Percentiles rank a stretch among this genome's conserved stretches.
Evolutionary conservation across 2,329 filamentous ascomycete species (phyloP).

Genomic region (Cercospora citrullina): DNA sequence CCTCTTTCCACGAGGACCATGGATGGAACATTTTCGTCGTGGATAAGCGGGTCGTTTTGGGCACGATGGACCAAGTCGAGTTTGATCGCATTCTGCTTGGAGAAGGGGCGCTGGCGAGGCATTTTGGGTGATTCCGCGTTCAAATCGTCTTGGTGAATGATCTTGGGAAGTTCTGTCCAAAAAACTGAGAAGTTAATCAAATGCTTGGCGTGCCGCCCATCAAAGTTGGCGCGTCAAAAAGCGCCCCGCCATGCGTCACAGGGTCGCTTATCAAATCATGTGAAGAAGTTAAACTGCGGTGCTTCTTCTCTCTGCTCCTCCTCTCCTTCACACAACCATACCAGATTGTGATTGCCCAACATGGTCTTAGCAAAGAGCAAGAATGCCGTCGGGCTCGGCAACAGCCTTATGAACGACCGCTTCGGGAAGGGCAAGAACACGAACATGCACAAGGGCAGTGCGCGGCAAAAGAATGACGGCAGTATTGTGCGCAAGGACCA

Average conservation of each 20-base stretch:
- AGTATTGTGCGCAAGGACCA: slow-evolving; percentile 45
- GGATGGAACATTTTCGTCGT: slow-evolving; percentile 83
- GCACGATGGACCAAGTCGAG: slow-evolving; percentile 94
- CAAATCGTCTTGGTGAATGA: background rate
- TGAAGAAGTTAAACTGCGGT: slow-evolving; percentile 16
- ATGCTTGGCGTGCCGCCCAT: background rate
- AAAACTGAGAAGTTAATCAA: background rate
- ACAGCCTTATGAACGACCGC: slow-evolving; percentile 97
- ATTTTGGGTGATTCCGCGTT: slow-evolving; percentile 53
- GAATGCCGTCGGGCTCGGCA: slow-evolving; percentile 90
- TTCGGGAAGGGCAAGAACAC: slow-evolving; percentile 89
- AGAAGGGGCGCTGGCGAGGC: slow-evolving; percentile 73
- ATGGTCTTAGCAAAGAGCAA: slow-evolving; percentile 91
- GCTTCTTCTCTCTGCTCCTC: slow-evolving; percentile 11
- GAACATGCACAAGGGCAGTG: slow-evolving; percentile 72
- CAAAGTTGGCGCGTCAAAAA: slow-evolving; percentile 10
- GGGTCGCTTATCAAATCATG: slow-evolving; percentile 12
- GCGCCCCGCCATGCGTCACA: slow-evolving; percentile 17
- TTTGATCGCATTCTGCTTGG: slow-evolving; percentile 91
- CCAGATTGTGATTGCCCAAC: slow-evolving; percentile 18
- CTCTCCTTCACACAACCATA: slow-evolving; percentile 10
- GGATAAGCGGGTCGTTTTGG: slow-evolving; percentile 95
- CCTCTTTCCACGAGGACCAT: slow-evolving; percentile 79
- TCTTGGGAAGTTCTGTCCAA: background rate
- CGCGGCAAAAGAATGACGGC: slow-evolving; percentile 65